Conservation (phyloP, 2,329 filamentous ascomycete species). For the Scolecobasidium constrictum region DNA sequence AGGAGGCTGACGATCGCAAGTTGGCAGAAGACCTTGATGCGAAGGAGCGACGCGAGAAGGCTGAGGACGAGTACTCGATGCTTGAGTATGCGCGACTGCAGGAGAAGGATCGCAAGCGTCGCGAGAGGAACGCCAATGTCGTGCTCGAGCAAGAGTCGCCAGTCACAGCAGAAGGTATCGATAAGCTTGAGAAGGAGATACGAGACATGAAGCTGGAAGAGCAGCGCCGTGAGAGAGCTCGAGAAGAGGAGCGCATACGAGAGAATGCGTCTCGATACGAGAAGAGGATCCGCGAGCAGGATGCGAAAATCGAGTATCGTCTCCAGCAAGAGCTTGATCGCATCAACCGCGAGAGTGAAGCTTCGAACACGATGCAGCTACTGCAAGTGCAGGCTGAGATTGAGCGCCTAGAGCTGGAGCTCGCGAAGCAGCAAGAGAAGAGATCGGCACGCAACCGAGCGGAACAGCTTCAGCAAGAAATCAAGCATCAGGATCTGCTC, state of each 20-base stretch:
- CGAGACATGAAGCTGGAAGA: background rate
- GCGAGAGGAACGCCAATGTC: slow-evolving; percentile 1
- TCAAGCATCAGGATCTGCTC: slow-evolving; percentile 4
- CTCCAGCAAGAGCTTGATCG: background rate
- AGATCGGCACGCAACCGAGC: slow-evolving; percentile 4
- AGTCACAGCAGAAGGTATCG: background rate
- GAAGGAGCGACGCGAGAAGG: slow-evolving; percentile 5
- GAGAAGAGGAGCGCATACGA: slow-evolving; percentile 2
- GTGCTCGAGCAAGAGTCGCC: background rate
- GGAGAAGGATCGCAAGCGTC: slow-evolving; percentile 1
- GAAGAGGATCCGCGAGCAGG: background rate
- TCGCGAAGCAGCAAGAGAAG: slow-evolving; percentile 1
- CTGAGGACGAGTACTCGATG: slow-evolving; percentile 6
- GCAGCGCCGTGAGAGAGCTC: background rate
- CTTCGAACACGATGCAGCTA: background rate
- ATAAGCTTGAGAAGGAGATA: background rate
- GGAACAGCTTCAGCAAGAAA: slow-evolving; percentile 1
- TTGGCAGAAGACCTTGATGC: slow-evolving; percentile 1
- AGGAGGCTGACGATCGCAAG: slow-evolving; percentile 7
- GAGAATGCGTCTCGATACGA: background rate
- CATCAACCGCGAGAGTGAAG: background rate
- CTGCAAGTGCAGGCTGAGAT: slow-evolving; percentile 3
- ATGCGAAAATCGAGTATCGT: background rate
- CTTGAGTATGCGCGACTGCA: slow-evolving; percentile 3
- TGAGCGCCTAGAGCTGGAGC: slow-evolving; percentile 3